These are phyloP conservation scores for Nicotiana tabacum DNA, from an alignment of 257 asterid species.

Conservation along the genomic window DNA sequence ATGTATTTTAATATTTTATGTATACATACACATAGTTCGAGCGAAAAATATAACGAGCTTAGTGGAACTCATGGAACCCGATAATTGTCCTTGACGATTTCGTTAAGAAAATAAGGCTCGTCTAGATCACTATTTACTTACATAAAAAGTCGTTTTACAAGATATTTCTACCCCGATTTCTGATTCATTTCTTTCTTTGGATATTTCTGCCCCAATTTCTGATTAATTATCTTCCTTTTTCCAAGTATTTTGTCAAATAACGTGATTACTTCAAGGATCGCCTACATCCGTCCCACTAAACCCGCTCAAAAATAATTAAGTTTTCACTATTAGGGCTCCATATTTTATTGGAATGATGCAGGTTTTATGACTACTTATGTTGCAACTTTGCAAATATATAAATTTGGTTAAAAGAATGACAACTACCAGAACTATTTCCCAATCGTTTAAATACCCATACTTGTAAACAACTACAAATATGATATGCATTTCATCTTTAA, in stretches of 20 bases:
- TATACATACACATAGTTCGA: too few species aligned
- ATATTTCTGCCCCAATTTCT: too few species aligned
- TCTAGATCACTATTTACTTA: background rate
- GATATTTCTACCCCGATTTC: background rate
- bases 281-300: background rate
- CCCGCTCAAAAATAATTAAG: background rate
- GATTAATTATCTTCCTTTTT: background rate
- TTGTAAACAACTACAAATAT: conserved; percentile 9
- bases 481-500: conserved; percentile 4
- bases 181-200: background rate
- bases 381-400: conserved; percentile 19
- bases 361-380: conserved; percentile 3
- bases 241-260: background rate
- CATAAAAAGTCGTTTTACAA: background rate
- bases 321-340: background rate
- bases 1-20: too few species aligned
- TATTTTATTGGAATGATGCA: background rate
- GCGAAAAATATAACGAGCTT: too few species aligned
- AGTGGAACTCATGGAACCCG: too few species aligned
- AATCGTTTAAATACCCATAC: conserved; percentile 9
- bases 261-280: background rate
- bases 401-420: conserved; percentile 26
- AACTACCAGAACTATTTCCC: conserved; percentile 17
- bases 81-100: too few species aligned
- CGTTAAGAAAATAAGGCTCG: too few species aligned